Percentiles rank a stretch among this genome's conserved stretches.
Conservation (phyloP, 176 grass and related monocot species). For the Carex pumila region DNA sequence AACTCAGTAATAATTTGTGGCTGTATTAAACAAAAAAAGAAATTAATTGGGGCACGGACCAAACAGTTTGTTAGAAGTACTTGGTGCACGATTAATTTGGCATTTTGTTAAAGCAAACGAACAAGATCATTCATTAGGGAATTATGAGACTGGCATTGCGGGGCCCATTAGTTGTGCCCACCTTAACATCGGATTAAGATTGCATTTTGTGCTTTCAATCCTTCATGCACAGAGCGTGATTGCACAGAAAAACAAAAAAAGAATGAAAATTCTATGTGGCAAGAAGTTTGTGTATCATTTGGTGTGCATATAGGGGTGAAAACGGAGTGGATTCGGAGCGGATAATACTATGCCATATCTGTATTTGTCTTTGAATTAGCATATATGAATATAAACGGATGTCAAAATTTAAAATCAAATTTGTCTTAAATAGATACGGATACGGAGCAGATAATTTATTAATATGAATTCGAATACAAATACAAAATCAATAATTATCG, state of each 20-base stretch:
- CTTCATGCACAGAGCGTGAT: constrained; percentile 6
- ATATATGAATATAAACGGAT: no score
- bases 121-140: constrained; percentile 11
- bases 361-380: no score
- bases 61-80: no score
- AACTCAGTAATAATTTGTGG: not conserved
- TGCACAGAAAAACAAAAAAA: not conserved
- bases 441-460: no score
- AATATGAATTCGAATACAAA: no score
- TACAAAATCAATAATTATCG: no score
- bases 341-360: no score
- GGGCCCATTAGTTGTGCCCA: not conserved
- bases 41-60: not conserved
- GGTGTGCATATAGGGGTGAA: not conserved
- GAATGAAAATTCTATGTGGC: not conserved
- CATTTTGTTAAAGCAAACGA: not conserved
- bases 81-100: not conserved
- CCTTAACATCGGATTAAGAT: not conserved
- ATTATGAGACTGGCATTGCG: constrained; percentile 15
- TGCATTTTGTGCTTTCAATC: not conserved
- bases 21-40: not conserved
- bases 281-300: not conserved
- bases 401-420: no score
- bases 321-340: no score
- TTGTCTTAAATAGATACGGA: no score